Evolutionary conservation across 352 stramenopile genomes (phyloP).

Genomic region (Pythium graminicola): DNA sequence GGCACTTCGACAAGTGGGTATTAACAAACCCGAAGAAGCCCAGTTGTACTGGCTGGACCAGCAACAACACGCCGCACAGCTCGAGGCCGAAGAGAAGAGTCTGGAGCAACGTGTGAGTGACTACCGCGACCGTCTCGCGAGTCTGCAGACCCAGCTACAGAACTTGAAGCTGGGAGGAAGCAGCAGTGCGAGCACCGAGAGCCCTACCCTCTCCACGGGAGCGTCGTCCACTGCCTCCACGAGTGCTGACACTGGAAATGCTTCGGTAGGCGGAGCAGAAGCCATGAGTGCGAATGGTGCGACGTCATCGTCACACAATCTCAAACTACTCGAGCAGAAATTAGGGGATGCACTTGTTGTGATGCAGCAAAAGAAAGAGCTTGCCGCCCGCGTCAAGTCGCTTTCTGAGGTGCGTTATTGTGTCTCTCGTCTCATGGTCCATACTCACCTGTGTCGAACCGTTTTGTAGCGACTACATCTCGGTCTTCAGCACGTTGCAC

Average conservation of each 20-base stretch:
- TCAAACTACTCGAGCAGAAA: slow-evolving; percentile 67
- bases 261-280: not conserved
- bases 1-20: slow-evolving; percentile 62
- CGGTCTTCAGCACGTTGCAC: slow-evolving; percentile 68
- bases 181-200: not conserved
- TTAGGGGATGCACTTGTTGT: slow-evolving; percentile 36
- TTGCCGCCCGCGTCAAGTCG: slow-evolving; percentile 39
- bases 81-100: slow-evolving; percentile 54
- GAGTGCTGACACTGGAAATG: not conserved
- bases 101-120: slow-evolving; percentile 57
- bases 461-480: slow-evolving; percentile 50
- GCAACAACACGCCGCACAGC: slow-evolving; percentile 58
- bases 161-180: slow-evolving; percentile 61
- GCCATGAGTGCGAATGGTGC: too few species aligned
- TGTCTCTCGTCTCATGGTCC: not conserved
- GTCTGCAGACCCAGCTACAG: slow-evolving; percentile 51
- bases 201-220: not conserved
- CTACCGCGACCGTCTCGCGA: slow-evolving; percentile 48
- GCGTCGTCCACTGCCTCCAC: too few species aligned
- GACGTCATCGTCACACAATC: slow-evolving; percentile 27
- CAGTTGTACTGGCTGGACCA: slow-evolving; percentile 76
- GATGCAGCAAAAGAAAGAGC: slow-evolving; percentile 71
- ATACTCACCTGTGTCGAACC: not conserved
- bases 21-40: slow-evolving; percentile 70
- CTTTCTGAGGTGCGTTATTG: slow-evolving; percentile 45